A percentile compares a stretch with the other conserved stretches of the same genome.
These are phyloP conservation scores for Globisporangium paddicum DNA, from an alignment of 352 stramenopile species.

Conservation along the genomic window DNA sequence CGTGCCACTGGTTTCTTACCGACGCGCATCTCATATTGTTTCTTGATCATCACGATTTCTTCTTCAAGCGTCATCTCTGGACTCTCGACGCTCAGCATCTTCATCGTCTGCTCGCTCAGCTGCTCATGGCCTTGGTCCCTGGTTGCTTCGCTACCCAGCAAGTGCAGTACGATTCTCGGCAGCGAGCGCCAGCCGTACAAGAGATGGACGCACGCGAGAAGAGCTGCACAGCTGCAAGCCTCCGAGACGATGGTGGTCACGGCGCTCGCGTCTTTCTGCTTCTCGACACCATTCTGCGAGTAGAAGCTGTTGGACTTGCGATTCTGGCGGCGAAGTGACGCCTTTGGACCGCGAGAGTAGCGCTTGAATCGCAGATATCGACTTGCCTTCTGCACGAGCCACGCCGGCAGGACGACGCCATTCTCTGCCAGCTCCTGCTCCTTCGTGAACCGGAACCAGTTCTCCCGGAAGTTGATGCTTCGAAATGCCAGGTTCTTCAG, in stretches of 20 bases:
- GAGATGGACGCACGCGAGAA: constrained; percentile 74
- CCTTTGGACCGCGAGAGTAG: constrained; percentile 68
- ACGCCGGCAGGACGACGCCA: constrained; percentile 38
- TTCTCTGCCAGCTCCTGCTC: constrained; percentile 35
- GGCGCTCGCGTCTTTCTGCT: constrained; percentile 47
- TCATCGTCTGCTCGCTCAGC: constrained; percentile 36
- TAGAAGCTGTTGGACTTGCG: constrained; percentile 80
- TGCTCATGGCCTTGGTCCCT: constrained; percentile 6
- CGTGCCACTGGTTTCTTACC: constrained; percentile 52
- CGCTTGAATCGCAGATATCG: constrained; percentile 84
- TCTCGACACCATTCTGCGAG: constrained; percentile 63
- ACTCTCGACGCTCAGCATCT: constrained; percentile 31
- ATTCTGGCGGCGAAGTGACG: constrained; percentile 39
- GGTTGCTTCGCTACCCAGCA: constrained; percentile 30
- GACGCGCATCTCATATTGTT: constrained; percentile 68
- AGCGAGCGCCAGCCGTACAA: constrained; percentile 72
- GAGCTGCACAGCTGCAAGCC: constrained; percentile 66
- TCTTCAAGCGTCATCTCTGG: constrained; percentile 48
- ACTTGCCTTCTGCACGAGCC: constrained; percentile 72
- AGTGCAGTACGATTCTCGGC: constrained; percentile 63
- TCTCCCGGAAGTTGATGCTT: constrained; percentile 73
- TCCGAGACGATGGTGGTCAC: constrained; percentile 76
- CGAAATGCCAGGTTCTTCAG: constrained; percentile 70
- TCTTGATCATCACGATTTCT: constrained; percentile 69
- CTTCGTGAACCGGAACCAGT: constrained; percentile 57